phyloP scores from a whole-genome alignment of 495 filamentous ascomycete genomes.

The Friedmanniomyces simplex region DNA sequence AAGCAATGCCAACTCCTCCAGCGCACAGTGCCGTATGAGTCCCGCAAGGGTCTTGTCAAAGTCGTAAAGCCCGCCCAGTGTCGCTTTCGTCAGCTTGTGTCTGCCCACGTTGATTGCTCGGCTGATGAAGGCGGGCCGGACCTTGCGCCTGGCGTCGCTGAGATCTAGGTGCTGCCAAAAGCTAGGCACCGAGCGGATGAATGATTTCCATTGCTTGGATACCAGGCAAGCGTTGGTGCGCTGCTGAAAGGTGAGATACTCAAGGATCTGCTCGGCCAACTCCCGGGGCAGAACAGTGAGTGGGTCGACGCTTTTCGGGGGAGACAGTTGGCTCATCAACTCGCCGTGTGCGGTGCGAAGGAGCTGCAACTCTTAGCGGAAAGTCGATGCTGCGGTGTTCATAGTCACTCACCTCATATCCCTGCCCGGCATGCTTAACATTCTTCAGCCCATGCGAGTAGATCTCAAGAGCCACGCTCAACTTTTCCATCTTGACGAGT shows the following conservation, averaged over 20 bases:
- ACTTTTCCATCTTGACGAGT: conserved; percentile 45
- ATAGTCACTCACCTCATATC: conserved; percentile 36
- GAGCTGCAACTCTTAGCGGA: conserved; percentile 26
- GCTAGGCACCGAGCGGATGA: conserved; percentile 34
- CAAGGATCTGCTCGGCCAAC: conserved; percentile 27
- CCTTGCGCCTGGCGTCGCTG: conserved; percentile 32
- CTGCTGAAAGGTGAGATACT: conserved; percentile 27
- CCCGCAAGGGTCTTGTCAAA: conserved; percentile 11
- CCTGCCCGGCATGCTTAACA: conserved; percentile 35
- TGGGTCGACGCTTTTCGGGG: conserved; percentile 28
- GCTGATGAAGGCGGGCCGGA: conserved; percentile 22
- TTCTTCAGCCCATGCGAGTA: conserved; percentile 50
- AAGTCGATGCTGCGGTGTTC: conserved; percentile 10
- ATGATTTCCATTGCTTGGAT: conserved; percentile 41
- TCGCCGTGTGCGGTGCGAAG: conserved; percentile 31
- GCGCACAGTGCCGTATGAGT: conserved; percentile 5
- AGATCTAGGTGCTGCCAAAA: conserved; percentile 48
- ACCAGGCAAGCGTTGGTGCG: conserved; percentile 42
- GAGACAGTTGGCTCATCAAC: conserved; percentile 29
- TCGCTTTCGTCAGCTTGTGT: conserved; percentile 6
- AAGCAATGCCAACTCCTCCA: conserved; percentile 5
- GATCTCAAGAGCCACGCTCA: conserved; percentile 44
- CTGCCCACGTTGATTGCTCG: conserved; percentile 15
- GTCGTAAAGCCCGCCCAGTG: conserved; percentile 10
- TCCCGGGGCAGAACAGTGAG: conserved; percentile 26